phyloP scores from a whole-genome alignment of 2,329 filamentous ascomycete species.

The Exserohilum turcica region DNA sequence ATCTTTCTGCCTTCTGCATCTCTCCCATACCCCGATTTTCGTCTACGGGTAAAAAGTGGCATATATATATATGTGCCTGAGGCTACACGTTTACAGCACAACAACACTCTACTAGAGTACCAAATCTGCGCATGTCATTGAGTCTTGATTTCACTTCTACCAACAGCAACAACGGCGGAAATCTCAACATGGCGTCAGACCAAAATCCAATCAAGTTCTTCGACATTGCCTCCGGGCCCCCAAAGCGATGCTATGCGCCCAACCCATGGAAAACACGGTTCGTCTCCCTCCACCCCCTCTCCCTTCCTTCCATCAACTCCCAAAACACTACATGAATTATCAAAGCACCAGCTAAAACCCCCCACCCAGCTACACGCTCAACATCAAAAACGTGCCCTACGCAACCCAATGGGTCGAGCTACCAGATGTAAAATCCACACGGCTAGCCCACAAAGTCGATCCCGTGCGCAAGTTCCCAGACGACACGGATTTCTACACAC shows the following conservation, averaged over 20 bases:
- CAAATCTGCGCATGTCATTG: no score
- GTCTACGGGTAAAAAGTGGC: background rate
- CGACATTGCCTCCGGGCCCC: conserved; percentile 52
- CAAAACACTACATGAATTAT: no score
- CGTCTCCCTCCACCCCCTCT: conserved; percentile 16
- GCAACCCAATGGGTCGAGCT: conserved; percentile 60
- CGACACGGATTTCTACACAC: conserved; percentile 63
- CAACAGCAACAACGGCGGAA: background rate
- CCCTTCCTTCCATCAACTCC: no score
- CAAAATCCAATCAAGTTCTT: conserved; percentile 43
- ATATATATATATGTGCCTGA: background rate
- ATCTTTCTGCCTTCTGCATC: no score
- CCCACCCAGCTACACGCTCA: conserved; percentile 47
- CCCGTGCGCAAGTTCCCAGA: conserved; percentile 61
- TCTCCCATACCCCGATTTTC: no score
- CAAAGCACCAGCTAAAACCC: background rate
- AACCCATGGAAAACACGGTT: conserved; percentile 57
- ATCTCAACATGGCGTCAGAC: background rate
- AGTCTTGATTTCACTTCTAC: background rate
- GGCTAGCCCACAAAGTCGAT: conserved; percentile 52
- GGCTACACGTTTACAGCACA: no score
- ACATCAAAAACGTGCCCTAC: conserved; percentile 56
- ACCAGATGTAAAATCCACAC: conserved; percentile 58
- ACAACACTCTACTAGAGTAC: no score
- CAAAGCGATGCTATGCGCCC: conserved; percentile 48